Evolutionary conservation across 352 stramenopile genomes (phyloP).

Genomic region (Thalassiosira hispida): DNA sequence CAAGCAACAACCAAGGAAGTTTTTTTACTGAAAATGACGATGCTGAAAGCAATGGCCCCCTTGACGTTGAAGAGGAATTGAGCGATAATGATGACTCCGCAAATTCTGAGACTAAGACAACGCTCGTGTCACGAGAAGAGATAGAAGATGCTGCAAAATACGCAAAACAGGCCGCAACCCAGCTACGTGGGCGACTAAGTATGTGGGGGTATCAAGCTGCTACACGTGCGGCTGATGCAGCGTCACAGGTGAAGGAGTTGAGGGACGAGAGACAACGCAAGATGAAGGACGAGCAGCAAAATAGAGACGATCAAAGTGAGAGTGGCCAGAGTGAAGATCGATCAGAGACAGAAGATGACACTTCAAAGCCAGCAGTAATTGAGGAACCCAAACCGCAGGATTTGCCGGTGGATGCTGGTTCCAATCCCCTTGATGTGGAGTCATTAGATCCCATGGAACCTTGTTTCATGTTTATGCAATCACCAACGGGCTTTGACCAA

Average conservation of each 20-base stretch:
- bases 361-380: not conserved
- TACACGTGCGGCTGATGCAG: constrained; percentile 43
- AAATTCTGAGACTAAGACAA: constrained; percentile 38
- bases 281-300: constrained; percentile 26
- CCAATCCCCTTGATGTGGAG: not conserved
- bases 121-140: constrained; percentile 43
- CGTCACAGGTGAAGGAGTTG: constrained; percentile 30
- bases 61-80: constrained; percentile 23
- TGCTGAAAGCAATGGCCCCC: too few species aligned
- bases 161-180: constrained; percentile 30
- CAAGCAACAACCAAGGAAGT: constrained; percentile 3
- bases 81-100: constrained; percentile 13
- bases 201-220: constrained; percentile 45
- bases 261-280: constrained; percentile 34
- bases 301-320: constrained; percentile 11
- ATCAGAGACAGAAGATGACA: constrained; percentile 8
- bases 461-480: constrained; percentile 37
- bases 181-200: constrained; percentile 36
- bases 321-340: not conserved
- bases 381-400: constrained; percentile 26
- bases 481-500: constrained; percentile 32
- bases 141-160: constrained; percentile 50
- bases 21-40: not conserved
- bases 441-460: constrained; percentile 2
- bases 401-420: not conserved